Base-by-base conservation (phyloP, 352 stramenopile species). In the Pythium guiyangense region DNA sequence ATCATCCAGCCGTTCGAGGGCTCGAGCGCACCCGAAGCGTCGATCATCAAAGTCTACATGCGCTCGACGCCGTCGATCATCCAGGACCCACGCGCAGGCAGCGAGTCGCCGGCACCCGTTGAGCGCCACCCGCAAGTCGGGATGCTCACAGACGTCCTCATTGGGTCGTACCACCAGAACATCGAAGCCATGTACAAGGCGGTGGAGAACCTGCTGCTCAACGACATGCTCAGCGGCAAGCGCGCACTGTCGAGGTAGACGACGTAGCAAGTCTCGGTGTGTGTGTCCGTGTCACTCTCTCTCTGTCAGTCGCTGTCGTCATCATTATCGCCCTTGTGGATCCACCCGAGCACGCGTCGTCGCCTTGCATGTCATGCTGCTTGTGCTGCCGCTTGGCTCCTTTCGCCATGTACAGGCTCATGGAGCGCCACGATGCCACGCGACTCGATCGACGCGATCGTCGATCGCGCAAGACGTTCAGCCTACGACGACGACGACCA, bases 71-170 rank as follows among this genome's bases (percentile, higher is more conserved):
- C 56, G 40, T 52, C 56, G 39, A 56, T 62, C 39, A 62, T 62
- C 56, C 56, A 62, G 40, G 56, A 62, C 31, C 27, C 25, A 14
- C 54, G 35, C 17, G 18, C 15, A 17, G 20, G 39, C 40, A 3
- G 20, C 56, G 20, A 35, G 26, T 47, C 42, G 12, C 42, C 42
- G 18, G n/a, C 17, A 15, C 17, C n/a, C 11, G 25, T 52, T 22
- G 58, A 53, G 6, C 43, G 44, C 12, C 58, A 64, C n/a, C 50
- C 58, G 22, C 50, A 58, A 11, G 52, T 64, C 34, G 58, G 58
- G 22, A 49, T 64, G 50, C 58, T 64, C 50, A 64, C 58, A 8
- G 58, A 64, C 37, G 49, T 64, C 34, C 43, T 64, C 58, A 58
- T 64, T 25, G 58, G 50, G 25, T 45, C 52, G 26, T 58, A 59